phyloP scores from a whole-genome alignment of 202 grass and related monocot species.

The Carex sylvatica region DNA sequence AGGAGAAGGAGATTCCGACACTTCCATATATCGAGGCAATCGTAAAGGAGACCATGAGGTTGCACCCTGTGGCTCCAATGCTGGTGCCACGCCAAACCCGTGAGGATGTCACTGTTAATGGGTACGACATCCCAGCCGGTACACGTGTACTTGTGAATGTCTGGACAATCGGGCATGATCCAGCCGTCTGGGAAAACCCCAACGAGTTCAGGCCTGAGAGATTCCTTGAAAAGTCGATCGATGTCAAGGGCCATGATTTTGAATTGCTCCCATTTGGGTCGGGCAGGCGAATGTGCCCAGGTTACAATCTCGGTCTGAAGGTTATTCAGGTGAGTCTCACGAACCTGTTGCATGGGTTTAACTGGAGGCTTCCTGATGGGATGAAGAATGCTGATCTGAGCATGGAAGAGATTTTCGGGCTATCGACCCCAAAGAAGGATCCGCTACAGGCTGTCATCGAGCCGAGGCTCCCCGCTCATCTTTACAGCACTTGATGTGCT shows the following conservation, averaged over 20 bases:
- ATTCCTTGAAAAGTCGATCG: slow-evolving; percentile 47
- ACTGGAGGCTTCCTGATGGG: slow-evolving; percentile 53
- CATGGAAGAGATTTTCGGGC: slow-evolving; percentile 86
- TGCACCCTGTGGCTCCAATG: slow-evolving; percentile 66
- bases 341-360: slow-evolving; percentile 68
- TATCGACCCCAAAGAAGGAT: slow-evolving; percentile 62
- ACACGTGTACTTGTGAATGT: slow-evolving; percentile 70
- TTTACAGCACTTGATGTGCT: slow-evolving; percentile 35
- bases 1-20: slow-evolving; percentile 48
- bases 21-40: slow-evolving; percentile 67
- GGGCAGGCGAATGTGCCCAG: slow-evolving; percentile 76
- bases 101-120: slow-evolving; percentile 35
- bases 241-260: slow-evolving; percentile 65
- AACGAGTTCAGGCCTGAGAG: slow-evolving; percentile 66
- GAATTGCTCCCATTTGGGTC: slow-evolving; percentile 77
- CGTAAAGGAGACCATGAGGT: slow-evolving; percentile 67
- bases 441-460: slow-evolving; percentile 42
- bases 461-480: slow-evolving; percentile 56
- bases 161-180: slow-evolving; percentile 73
- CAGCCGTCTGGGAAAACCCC: slow-evolving; percentile 52
- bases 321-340: slow-evolving; percentile 77
- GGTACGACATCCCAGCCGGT: slow-evolving; percentile 65
- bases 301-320: slow-evolving; percentile 78
- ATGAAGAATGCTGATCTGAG: slow-evolving; percentile 44
- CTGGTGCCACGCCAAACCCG: slow-evolving; percentile 53